Evolutionary conservation across 2,329 filamentous ascomycete genomes (phyloP), one percentile per base, ranked within the genome.

Genomic region (Gremmenia infestans): DNA sequence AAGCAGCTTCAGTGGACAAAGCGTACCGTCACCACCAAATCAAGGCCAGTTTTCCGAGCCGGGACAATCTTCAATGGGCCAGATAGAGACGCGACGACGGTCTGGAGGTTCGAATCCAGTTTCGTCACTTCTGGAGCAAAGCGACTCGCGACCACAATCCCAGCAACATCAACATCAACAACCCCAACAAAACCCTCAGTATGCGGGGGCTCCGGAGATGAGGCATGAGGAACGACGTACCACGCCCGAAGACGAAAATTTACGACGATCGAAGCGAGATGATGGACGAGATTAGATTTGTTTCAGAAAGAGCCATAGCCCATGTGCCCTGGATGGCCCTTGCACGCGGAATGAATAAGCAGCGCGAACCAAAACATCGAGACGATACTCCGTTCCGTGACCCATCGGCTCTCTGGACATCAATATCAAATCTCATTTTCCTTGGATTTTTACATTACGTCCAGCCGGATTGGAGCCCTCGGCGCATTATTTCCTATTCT

Each of bases 221-320:
- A 68, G 60, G 60, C 62, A 66, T 54, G 62, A 66, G 32, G 61
- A 60, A 62, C 60, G 57, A 61, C 65, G 62, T 57, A 55, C 53
- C 46, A 62, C 64, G 40, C 62, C 64, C 36, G 64, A 67, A 53
- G 55, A 58, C 47, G 58, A 63, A 48, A 57, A 51, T 52, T 59
- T 56, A 54, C 54, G 64, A 58, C 52, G 60, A 54, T 49, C 58
- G 54, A 68, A 67, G 62, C 64, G 65, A 67, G 65, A 67, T 67
- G 65, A 66, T 62, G 63, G 56, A 53, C 62, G 66, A 68, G 63
- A 69, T 67, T 69, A 67, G 59, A 57, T 40, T 54, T 50, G 63
- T 67, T 65, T 68, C 62, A 66, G 54, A 60, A 54, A 62, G 51
- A 60, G 56, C 55, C 50, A 19, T 19, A 2, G 19, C 19, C 19